phyloP scores from a whole-genome alignment of 306 rosid genomes.

The Glycyrrhiza uralensis region DNA sequence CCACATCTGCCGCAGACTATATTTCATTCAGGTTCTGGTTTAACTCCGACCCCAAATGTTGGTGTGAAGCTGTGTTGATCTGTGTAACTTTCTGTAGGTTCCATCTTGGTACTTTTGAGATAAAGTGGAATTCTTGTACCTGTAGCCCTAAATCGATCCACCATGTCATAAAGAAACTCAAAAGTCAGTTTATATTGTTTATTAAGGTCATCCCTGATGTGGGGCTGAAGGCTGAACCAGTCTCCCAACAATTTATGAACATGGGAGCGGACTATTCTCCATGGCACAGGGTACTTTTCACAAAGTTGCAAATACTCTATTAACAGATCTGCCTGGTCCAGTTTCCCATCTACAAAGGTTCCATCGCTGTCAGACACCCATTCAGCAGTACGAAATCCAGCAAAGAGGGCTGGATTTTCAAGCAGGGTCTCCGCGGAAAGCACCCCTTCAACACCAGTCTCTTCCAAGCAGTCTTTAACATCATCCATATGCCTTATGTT shows the following conservation, averaged over 20 bases:
- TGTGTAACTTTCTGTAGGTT: conserved; percentile 17
- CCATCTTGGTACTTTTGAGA: conserved; percentile 26
- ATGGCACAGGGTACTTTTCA: conserved; percentile 76
- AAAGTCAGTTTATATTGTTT: conserved; percentile 71
- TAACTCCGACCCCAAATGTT: conserved; percentile 19
- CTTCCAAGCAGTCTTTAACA: conserved; percentile 44
- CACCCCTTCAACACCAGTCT: conserved; percentile 51
- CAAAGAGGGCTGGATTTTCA: conserved; percentile 91
- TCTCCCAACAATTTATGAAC: conserved; percentile 89
- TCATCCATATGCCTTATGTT: conserved; percentile 50
- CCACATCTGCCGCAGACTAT: background rate
- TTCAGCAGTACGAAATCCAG: conserved; percentile 74
- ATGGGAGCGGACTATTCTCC: conserved; percentile 95
- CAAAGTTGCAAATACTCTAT: conserved; percentile 87
- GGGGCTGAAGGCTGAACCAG: conserved; percentile 92
- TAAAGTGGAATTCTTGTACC: conserved; percentile 82
- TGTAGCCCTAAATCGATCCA: conserved; percentile 64
- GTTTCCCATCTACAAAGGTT: conserved; percentile 37
- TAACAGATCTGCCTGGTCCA: conserved; percentile 76
- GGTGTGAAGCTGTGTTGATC: background rate
- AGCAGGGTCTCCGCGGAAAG: conserved; percentile 74
- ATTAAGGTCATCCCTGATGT: conserved; percentile 82
- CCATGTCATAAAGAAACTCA: conserved; percentile 74
- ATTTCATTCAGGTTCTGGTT: background rate
- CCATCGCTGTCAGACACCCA: conserved; percentile 51